Base-by-base conservation (phyloP, 176 grass and related monocot genomes). In the Urochloa ruziziensis region DNA sequence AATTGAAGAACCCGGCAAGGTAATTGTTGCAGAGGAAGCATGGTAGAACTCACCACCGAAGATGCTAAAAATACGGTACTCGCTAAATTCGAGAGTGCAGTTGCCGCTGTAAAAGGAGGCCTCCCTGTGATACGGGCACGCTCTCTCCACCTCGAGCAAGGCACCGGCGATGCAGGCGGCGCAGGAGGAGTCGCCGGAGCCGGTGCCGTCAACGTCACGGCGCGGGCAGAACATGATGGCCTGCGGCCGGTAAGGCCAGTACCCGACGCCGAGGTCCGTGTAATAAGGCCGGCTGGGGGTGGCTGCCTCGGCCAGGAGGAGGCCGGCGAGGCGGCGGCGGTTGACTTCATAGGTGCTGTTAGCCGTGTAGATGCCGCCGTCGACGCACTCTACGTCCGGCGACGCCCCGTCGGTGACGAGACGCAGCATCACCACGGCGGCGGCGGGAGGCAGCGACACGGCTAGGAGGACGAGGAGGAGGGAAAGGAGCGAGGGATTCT, bases 261-360 rank as follows among this genome's bases (percentile, higher is more conserved):
- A 53, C 7, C 86, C 86, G 1, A 63, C 10, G 34, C 13, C 8
- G 10, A 53, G 65, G 43, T 24, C 9, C 9, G 34, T 12, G 15
- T 34, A 59, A 13, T 24, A 39, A 49, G 53, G 18, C 1, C 18
- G 2, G 72, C 29, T 6, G 6, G 2, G 18, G 33, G 54, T 8
- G 32, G 53, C 34, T 21, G 19, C 27, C 23, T 82, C 18, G 51
- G 52, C 32, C 1, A 4, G 12, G 24, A 82, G 30, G 30, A 62
- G 23, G 7, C 42, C 86, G 53, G 78, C 70, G 60, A 81, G 27
- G 60, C 70, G 78, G 4, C 62, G 62, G 79, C 82, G 79, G 86
- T 69, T 87, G 62, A 51, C 79, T 60, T 82, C 27, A 62, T 61
- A 87, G 52, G 62, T 82, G 79, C 71, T 69, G 85, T 82, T 82